Percentiles rank a stretch among this genome's conserved stretches.
Evolutionary conservation across 1,139 yeast species (phyloP).

Genomic region (Geotrichum macrosporum): DNA sequence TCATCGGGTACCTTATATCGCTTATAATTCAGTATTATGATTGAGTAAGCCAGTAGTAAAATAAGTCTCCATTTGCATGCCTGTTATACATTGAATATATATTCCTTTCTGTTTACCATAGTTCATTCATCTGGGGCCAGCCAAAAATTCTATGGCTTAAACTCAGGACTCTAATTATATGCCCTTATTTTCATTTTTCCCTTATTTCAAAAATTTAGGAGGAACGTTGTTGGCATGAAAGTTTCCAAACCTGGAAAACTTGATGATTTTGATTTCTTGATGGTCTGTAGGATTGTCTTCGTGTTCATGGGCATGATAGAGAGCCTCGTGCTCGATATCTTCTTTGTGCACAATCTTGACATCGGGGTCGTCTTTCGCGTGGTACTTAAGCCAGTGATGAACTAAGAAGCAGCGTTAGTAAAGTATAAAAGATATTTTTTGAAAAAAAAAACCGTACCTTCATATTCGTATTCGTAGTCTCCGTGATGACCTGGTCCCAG

Average conservation of each 20-base stretch:
- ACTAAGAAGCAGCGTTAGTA: conserved; percentile 36
- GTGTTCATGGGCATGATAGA: conserved; percentile 89
- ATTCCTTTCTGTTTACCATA: too few relatives aligned
- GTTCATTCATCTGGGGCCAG: too few relatives aligned
- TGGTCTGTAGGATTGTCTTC: conserved; percentile 46
- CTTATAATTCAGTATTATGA: too few relatives aligned
- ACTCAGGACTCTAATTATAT: too few relatives aligned
- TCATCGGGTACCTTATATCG: too few relatives aligned
- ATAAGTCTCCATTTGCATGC: too few relatives aligned
- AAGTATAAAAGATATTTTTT: too few relatives aligned
- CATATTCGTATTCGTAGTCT: conserved; percentile 90
- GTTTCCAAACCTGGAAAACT: conserved; percentile 35
- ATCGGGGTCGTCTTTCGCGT: conserved; percentile 76
- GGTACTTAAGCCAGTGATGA: conserved; percentile 91
- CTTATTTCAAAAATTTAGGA: conserved; percentile 32
- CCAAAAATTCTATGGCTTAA: too few relatives aligned
- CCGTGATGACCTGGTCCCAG: conserved; percentile 97
- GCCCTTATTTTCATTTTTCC: too few relatives aligned
- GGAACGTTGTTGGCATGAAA: conserved; percentile 35
- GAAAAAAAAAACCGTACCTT: too few relatives aligned
- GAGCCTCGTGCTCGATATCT: conserved; percentile 81
- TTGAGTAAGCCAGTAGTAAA: too few relatives aligned
- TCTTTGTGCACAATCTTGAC: conserved; percentile 76
- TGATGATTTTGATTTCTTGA: conserved; percentile 36
- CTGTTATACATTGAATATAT: too few relatives aligned